Evolutionary conservation across 352 stramenopile species (phyloP).

Genomic region (Plasmopara viticola): DNA sequence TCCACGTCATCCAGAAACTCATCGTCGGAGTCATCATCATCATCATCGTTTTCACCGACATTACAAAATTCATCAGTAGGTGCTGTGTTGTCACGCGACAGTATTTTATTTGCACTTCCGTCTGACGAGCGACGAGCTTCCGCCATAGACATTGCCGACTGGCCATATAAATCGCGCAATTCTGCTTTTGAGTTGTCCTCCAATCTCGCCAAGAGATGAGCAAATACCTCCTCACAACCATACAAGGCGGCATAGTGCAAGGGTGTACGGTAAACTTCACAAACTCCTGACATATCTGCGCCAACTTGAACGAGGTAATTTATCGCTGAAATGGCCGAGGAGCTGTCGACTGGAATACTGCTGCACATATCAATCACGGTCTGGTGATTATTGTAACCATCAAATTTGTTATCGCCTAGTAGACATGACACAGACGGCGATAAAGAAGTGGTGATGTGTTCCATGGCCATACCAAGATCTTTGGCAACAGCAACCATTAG

Average conservation of each 20-base stretch:
- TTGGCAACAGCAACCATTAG: conserved; percentile 68
- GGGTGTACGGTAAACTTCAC: conserved; percentile 57
- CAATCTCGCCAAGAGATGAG: conserved; percentile 50
- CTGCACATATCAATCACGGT: conserved; percentile 35
- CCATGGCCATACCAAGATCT: conserved; percentile 37
- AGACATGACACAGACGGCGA: conserved; percentile 15
- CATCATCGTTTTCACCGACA: conserved; percentile 33
- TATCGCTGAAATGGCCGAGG: conserved; percentile 57
- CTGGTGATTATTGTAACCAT: conserved; percentile 11
- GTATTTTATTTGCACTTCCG: conserved; percentile 13
- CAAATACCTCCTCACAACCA: conserved; percentile 50
- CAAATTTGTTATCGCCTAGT: conserved; percentile 9
- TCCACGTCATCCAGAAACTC: conserved; percentile 42
- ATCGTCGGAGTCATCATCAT: conserved; percentile 34
- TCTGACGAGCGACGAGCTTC: conserved; percentile 31
- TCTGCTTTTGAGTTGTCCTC: conserved; percentile 30
- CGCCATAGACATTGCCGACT: conserved; percentile 42
- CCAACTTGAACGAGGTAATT: conserved; percentile 64
- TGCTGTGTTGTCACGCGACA: conserved; percentile 16
- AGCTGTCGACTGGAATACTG: conserved; percentile 43
- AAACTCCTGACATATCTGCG: conserved; percentile 56
- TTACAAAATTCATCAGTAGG: conserved; percentile 19
- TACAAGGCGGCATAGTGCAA: conserved; percentile 73
- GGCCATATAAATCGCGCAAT: conserved; percentile 64
- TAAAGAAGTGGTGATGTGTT: conserved; percentile 21